phyloP scores from a whole-genome alignment of 306 rosid species.

The Rosa persica region DNA sequence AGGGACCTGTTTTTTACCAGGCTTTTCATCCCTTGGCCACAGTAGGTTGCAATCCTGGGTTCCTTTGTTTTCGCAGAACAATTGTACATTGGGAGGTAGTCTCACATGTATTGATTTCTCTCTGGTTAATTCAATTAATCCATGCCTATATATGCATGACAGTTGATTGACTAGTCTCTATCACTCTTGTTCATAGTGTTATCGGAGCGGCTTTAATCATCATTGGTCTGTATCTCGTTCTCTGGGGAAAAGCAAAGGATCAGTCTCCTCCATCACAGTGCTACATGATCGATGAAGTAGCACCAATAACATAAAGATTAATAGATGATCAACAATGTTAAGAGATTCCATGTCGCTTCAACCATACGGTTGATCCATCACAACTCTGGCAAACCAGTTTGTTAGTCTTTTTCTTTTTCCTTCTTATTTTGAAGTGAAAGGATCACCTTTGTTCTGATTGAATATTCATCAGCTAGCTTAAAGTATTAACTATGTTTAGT shows the following conservation, averaged over 20 bases:
- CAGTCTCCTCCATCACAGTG: no score
- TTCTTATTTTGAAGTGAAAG: no score
- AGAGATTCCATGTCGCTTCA: no score
- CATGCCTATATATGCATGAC: neutral
- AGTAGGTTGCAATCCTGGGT: conserved; percentile 41
- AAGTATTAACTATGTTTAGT: no score
- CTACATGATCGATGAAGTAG: no score
- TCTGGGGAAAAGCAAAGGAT: conserved; percentile 47
- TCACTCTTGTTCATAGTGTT: conserved; percentile 17
- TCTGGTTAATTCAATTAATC: neutral
- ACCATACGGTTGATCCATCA: no score
- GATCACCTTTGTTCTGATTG: no score
- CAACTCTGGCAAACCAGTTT: no score
- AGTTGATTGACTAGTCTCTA: neutral
- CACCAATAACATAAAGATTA: no score
- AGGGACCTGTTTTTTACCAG: conserved; percentile 46
- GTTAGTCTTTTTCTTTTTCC: no score
- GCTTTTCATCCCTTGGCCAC: conserved; percentile 45
- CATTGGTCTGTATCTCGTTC: conserved; percentile 33
- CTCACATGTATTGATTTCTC: neutral
- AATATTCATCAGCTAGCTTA: no score
- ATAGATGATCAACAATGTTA: no score
- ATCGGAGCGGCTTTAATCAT: conserved; percentile 32
- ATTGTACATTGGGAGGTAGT: conserved; percentile 44
- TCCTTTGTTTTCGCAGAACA: conserved; percentile 33